Conservation (phyloP, 2,329 filamentous ascomycete genomes). For the Stemphylium beticola region DNA sequence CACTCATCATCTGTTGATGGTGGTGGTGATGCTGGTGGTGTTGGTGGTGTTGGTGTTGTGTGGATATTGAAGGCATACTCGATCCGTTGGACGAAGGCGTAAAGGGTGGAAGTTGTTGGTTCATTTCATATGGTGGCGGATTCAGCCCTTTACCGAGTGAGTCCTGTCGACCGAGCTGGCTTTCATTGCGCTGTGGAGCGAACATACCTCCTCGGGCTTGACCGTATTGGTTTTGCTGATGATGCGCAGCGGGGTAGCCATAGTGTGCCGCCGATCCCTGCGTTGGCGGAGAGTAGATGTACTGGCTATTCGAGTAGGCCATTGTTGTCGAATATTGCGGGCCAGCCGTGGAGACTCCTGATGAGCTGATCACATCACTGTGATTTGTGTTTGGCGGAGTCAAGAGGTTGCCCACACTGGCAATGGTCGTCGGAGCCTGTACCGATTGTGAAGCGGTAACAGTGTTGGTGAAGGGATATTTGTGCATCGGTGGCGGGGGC, state of each 20-base stretch:
- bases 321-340: constrained; percentile 63
- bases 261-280: constrained; percentile 63
- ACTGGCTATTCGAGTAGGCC: constrained; percentile 66
- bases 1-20: constrained; percentile 56
- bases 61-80: constrained; percentile 53
- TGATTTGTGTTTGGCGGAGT: constrained; percentile 67
- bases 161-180: constrained; percentile 59
- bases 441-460: constrained; percentile 53
- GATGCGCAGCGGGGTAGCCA: constrained; percentile 53
- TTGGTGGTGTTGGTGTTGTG: constrained; percentile 47
- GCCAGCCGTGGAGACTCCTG: constrained; percentile 66
- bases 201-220: constrained; percentile 56
- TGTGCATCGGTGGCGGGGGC: constrained; percentile 63
- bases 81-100: constrained; percentile 61
- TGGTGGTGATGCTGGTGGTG: constrained; percentile 44
- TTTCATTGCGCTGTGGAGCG: constrained; percentile 59
- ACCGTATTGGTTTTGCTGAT: constrained; percentile 43
- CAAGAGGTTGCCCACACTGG: constrained; percentile 66
- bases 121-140: constrained; percentile 70
- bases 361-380: constrained; percentile 66
- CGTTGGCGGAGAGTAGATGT: constrained; percentile 64
- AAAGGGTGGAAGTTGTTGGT: constrained; percentile 65
- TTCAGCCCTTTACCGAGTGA: constrained; percentile 71
- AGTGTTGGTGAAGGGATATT: constrained; percentile 55
- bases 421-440: constrained; percentile 54